A percentile compares a stretch with the other conserved stretches of the same genome.
phyloP scores from a whole-genome alignment of 208 protist genomes.

The Zelonia costaricensis region DNA sequence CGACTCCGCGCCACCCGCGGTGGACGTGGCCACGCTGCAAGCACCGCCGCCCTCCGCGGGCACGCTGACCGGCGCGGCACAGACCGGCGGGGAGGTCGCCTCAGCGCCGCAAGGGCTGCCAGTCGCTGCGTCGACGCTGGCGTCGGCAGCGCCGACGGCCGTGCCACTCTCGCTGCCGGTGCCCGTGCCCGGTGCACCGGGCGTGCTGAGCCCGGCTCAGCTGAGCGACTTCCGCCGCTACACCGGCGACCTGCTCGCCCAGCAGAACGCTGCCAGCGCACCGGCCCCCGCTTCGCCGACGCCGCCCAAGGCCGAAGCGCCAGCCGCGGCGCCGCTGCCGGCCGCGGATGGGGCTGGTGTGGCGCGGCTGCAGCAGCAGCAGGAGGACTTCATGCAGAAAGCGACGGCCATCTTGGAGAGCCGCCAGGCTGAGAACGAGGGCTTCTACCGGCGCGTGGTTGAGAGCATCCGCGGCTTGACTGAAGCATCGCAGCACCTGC shows the following conservation, averaged over 20 bases:
- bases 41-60: neutral
- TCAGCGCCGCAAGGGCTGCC: slow-evolving; percentile 3
- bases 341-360: slow-evolving; percentile 6
- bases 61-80: neutral
- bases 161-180: slow-evolving; percentile 5
- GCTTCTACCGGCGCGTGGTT: slow-evolving; percentile 45
- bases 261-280: slow-evolving; percentile 1
- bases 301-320: neutral
- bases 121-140: neutral
- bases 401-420: slow-evolving; percentile 40
- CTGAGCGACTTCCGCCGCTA: slow-evolving; percentile 62
- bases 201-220: slow-evolving; percentile 41
- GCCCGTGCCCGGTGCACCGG: neutral
- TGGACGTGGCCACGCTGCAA: slow-evolving; percentile 20
- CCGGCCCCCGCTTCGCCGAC: neutral
- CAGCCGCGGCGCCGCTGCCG: neutral
- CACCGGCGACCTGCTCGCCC: slow-evolving; percentile 54
- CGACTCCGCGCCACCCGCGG: slow-evolving; percentile 8
- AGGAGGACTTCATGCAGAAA: slow-evolving; percentile 47
- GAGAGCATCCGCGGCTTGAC: slow-evolving; percentile 31
- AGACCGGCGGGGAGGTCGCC: neutral
- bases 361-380: slow-evolving; percentile 33
- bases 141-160: slow-evolving; percentile 2
- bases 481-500: slow-evolving; percentile 16
- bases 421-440: slow-evolving; percentile 51